A percentile compares a stretch with the other conserved stretches of the same genome.
These are phyloP conservation scores for Calonectria crousiana DNA, from an alignment of 2,329 filamentous ascomycete genomes.

Conservation along the genomic window DNA sequence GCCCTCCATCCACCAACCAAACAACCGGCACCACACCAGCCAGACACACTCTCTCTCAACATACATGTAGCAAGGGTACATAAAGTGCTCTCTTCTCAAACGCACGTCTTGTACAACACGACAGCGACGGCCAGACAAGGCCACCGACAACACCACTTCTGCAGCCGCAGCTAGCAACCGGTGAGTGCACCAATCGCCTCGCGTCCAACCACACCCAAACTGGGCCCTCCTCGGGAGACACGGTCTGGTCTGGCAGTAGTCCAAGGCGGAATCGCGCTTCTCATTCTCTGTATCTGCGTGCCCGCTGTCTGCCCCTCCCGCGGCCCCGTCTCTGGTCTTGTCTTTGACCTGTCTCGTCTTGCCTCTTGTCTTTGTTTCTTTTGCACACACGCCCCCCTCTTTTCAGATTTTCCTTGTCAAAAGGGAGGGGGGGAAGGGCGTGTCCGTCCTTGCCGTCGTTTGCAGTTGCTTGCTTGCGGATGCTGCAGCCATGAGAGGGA, in stretches of 20 bases:
- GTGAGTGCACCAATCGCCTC: slow-evolving; percentile 19
- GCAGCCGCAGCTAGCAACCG: slow-evolving; percentile 18
- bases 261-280: slow-evolving; percentile 10
- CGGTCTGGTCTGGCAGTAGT: background rate
- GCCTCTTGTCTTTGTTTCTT: background rate
- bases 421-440: background rate
- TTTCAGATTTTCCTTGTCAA: background rate
- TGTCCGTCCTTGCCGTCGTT: background rate
- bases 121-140: slow-evolving; percentile 9
- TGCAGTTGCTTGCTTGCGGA: background rate
- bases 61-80: slow-evolving; percentile 2
- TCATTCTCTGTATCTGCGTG: background rate
- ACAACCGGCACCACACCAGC: slow-evolving; percentile 27
- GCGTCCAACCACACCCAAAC: slow-evolving; percentile 14
- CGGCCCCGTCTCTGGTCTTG: background rate
- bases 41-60: slow-evolving; percentile 7
- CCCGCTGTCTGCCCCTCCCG: background rate
- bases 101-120: slow-evolving; percentile 18
- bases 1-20: slow-evolving; percentile 24
- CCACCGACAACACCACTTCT: slow-evolving; percentile 28
- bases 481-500: slow-evolving; percentile 5
- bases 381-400: background rate
- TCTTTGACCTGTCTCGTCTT: background rate
- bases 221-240: slow-evolving; percentile 10
- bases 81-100: slow-evolving; percentile 17